Base-by-base conservation (phyloP, 1,284 basidiomycete species). In the Cutaneotrichosporon sp. region DNA sequence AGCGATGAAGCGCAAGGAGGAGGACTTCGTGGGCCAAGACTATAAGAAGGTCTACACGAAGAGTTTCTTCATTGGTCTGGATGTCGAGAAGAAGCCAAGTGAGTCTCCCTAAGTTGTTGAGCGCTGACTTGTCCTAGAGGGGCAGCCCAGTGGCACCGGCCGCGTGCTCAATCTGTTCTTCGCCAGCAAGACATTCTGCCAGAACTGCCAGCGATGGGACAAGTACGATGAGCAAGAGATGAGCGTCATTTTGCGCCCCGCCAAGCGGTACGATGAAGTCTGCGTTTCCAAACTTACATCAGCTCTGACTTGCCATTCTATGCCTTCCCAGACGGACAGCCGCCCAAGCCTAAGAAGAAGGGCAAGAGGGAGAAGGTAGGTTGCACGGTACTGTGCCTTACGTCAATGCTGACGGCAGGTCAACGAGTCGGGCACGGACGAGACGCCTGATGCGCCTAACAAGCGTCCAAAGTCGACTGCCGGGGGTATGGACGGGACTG, bases 141-240 rank as follows among this genome's bases (percentile, higher is more conserved):
- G 52, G 63, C 51, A 57, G 62, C 4, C 33, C 17, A 21, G 43
- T 30, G 26, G 30, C 59, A 74, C 66, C 1, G 74, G 67, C 3
- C 82, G 91, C 60, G 86, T 84, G 68, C 79, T 99, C 57, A 96
- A 98, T 74, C 92, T 98, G 55, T 96, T 91, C 55, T 97, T 93
- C 76, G 93, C 96, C 2, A 97, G 91, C 5, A 88, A 86, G 37
- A 90, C 97, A 67, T 99, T 98, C 72, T 90, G 87, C n/a, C 88
- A 92, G 66, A 81, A 89, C 52, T 91, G 94, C 66, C 96, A 94
- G 74, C 79, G 84, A 76, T 98, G 96, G 93, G 94, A 97, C 67
- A 88, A 88, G 73, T 98, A 87, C 67, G 90, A 97, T 58, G 88
- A 92, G 66, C 79, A 84, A 17, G 85, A 84, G 46, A 98, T 98